Percentiles rank a stretch among this genome's conserved stretches.
Conservation (phyloP, 2,329 filamentous ascomycete genomes). For the Pyrenophora seminiperda region DNA sequence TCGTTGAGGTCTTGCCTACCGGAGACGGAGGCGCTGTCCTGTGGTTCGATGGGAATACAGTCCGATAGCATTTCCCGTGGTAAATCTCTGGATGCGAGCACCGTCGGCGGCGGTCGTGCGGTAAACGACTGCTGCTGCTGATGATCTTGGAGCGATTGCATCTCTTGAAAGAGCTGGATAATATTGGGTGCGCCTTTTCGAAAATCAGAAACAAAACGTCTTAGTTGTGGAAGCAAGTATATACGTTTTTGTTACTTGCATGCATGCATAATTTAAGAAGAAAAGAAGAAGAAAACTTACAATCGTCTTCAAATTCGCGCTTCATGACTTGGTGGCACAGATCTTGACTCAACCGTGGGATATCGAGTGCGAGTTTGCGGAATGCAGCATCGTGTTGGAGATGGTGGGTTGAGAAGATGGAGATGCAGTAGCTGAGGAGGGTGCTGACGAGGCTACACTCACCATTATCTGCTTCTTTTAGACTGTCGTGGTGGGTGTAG, state of each 20-base stretch:
- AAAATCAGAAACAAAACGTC: background rate
- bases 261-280: too few species aligned
- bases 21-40: background rate
- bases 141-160: constrained; percentile 9
- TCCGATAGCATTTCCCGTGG: constrained; percentile 14
- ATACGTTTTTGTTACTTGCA: too few species aligned
- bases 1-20: background rate
- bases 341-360: constrained; percentile 49
- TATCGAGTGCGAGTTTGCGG: constrained; percentile 42
- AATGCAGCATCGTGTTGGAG: constrained; percentile 47
- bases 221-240: too few species aligned
- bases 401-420: constrained; percentile 45
- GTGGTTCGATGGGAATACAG: background rate
- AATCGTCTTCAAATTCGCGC: constrained; percentile 49
- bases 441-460: constrained; percentile 44
- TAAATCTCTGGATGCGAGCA: constrained; percentile 16
- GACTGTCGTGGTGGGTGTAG: constrained; percentile 34
- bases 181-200: constrained; percentile 21
- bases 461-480: constrained; percentile 27
- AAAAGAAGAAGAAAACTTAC: constrained; percentile 41
- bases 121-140: too few species aligned
- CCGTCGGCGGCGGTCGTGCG: too few species aligned
- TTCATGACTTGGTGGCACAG: constrained; percentile 48
- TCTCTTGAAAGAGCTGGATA: constrained; percentile 19
- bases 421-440: constrained; percentile 52